phyloP scores from a whole-genome alignment of 1,139 yeast species.

The Lodderomyces elongisporus region DNA sequence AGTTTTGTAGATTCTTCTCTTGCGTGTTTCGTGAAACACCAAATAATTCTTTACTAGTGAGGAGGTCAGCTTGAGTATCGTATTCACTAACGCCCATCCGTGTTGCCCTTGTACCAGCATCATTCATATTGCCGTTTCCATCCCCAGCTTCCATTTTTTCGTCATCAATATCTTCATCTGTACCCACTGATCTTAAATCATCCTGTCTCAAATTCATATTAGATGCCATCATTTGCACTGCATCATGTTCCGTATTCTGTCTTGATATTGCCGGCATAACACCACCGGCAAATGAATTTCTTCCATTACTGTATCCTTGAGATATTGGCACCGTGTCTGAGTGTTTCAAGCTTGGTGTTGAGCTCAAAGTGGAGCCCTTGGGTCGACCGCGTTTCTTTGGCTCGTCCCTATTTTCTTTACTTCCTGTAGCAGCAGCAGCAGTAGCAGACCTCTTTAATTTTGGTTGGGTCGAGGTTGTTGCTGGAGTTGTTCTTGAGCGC shows the following conservation, averaged over 20 bases:
- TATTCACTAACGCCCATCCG: constrained; percentile 5
- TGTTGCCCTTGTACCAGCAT: no score
- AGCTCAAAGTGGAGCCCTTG: constrained; percentile 27
- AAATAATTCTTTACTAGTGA: constrained; percentile 40
- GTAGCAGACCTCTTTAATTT: constrained; percentile 5
- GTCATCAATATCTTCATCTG: constrained; percentile 27
- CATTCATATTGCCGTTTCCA: constrained; percentile 1
- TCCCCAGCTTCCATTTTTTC: constrained; percentile 5
- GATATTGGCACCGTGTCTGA: constrained; percentile 34
- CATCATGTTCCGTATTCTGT: constrained; percentile 44
- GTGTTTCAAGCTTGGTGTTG: constrained; percentile 25
- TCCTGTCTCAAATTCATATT: constrained; percentile 34
- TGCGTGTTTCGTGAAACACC: constrained; percentile 41
- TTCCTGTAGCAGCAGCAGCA: constrained; percentile 16
- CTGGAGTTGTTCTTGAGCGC: constrained; percentile 5
- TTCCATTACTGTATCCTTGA: constrained; percentile 18
- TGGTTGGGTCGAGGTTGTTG: constrained; percentile 3
- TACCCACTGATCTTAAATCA: constrained; percentile 34
- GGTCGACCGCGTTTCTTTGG: constrained; percentile 47
- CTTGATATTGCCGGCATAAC: constrained; percentile 28
- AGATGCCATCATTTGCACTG: constrained; percentile 34
- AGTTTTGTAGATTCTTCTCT: constrained; percentile 23
- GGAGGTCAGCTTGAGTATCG: constrained; percentile 25
- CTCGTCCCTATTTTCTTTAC: constrained; percentile 16
- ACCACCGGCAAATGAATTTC: constrained; percentile 13